Conservation (phyloP, 495 filamentous ascomycete genomes). For the Talaromyces borbonicus region DNA sequence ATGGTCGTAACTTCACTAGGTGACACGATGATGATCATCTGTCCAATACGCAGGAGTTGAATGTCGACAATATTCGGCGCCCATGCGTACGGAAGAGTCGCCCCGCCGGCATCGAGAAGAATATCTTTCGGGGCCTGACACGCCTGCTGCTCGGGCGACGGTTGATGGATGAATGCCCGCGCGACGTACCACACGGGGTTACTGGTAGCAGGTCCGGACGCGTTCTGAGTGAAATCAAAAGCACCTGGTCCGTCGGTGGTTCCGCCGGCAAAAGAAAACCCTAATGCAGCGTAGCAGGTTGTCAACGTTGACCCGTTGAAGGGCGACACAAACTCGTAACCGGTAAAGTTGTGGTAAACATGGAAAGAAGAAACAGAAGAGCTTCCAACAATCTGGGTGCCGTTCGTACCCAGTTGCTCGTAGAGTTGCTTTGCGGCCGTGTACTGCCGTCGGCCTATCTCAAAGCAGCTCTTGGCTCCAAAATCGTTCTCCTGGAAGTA, state of each 20-base stretch:
- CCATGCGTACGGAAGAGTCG: constrained; percentile 75
- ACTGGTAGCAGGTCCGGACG: constrained; percentile 55
- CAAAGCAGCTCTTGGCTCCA: constrained; percentile 63
- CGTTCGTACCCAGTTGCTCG: constrained; percentile 35
- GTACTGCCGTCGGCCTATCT: constrained; percentile 62
- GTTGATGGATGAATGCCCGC: constrained; percentile 58
- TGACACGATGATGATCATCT: constrained; percentile 76
- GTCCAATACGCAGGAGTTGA: constrained; percentile 79
- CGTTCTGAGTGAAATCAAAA: constrained; percentile 91
- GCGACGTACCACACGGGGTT: constrained; percentile 81
- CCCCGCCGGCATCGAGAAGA: constrained; percentile 79
- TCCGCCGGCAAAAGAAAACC: constrained; percentile 89
- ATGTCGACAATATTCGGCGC: constrained; percentile 89
- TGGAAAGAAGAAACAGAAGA: constrained; percentile 62
- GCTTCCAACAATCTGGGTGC: constrained; percentile 40
- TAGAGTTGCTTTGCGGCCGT: constrained; percentile 53
- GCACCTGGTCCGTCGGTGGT: constrained; percentile 89
- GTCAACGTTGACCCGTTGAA: constrained; percentile 59
- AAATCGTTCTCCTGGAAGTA: constrained; percentile 61
- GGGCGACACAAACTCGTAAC: constrained; percentile 60
- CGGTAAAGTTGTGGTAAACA: constrained; percentile 63
- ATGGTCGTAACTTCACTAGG: constrained; percentile 94
- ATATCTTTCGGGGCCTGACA: constrained; percentile 86
- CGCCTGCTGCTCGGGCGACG: constrained; percentile 56
- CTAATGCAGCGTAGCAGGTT: constrained; percentile 87